Percentiles rank a stretch among this genome's conserved stretches.
Evolutionary conservation across 305 asterid species (phyloP).

Genomic region (Fraxinus xanthoxyloides): DNA sequence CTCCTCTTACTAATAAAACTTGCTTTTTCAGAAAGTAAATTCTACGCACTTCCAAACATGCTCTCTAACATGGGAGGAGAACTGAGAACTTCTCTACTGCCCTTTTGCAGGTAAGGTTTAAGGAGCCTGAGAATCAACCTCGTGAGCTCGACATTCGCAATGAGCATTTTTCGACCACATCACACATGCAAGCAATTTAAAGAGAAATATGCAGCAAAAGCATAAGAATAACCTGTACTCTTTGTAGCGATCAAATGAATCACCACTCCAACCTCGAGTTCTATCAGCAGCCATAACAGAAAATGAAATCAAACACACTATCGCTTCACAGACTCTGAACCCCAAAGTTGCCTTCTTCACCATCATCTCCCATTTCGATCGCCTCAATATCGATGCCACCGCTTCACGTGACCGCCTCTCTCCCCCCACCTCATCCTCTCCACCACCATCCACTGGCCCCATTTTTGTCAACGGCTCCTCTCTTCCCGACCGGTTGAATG

Average conservation of each 20-base stretch:
- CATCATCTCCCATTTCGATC: conserved; percentile 42
- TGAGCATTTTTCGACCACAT: background rate
- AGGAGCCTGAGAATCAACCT: background rate
- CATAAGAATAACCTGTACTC: conserved; percentile 57
- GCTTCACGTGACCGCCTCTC: conserved; percentile 27
- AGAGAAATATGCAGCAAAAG: background rate
- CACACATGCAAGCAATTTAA: background rate
- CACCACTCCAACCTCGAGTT: conserved; percentile 92
- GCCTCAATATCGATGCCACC: conserved; percentile 39
- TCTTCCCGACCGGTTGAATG: conserved; percentile 19
- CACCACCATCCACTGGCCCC: conserved; percentile 7
- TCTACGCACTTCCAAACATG: background rate
- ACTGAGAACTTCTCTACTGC: background rate
- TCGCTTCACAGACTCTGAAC: conserved; percentile 60
- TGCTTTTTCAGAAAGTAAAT: background rate
- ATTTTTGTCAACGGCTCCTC: conserved; percentile 21
- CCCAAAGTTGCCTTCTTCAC: conserved; percentile 50
- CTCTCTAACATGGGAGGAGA: background rate
- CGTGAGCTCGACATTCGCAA: background rate
- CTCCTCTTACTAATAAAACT: background rate
- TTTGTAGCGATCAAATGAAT: conserved; percentile 77
- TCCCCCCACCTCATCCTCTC: conserved; percentile 20
- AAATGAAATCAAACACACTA: conserved; percentile 56
- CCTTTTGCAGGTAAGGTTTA: background rate
- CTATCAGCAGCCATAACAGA: conserved; percentile 83